phyloP scores from a whole-genome alignment of 176 grass and related monocot genomes.

The Oryza longistaminata region DNA sequence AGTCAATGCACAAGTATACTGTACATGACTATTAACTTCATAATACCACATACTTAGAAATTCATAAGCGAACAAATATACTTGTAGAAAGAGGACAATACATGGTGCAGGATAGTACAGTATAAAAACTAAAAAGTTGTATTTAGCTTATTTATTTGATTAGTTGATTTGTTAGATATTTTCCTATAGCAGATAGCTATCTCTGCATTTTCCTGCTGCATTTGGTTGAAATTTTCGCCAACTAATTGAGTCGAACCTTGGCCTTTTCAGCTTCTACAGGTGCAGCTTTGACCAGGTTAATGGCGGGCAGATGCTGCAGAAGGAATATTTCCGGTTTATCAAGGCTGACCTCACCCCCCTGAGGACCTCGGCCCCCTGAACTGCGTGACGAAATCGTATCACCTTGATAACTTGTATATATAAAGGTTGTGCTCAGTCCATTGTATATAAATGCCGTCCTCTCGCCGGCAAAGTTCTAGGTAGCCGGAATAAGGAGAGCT shows the following conservation, averaged over 20 bases:
- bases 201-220: constrained; percentile 3
- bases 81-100: too few species aligned
- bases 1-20: neutral
- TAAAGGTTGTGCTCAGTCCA: constrained; percentile 37
- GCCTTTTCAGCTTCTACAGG: constrained; percentile 72
- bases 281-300: constrained; percentile 83
- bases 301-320: constrained; percentile 82
- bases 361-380: constrained; percentile 14
- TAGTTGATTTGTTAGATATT: neutral
- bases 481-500: constrained; percentile 47
- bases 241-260: neutral
- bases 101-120: neutral
- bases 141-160: neutral
- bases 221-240: neutral
- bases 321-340: constrained; percentile 67
- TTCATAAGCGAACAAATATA: neutral
- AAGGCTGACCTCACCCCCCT: constrained; percentile 29
- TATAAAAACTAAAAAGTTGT: neutral
- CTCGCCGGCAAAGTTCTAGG: constrained; percentile 34
- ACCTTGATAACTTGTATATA: constrained; percentile 23
- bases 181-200: neutral
- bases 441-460: constrained; percentile 45
- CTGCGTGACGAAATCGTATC: neutral
- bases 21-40: neutral
- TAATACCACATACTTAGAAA: neutral